Evolutionary conservation across 306 rosid genomes (phyloP), one percentile per base, ranked within the genome.

Genomic region (Trifolium subterraneum): DNA sequence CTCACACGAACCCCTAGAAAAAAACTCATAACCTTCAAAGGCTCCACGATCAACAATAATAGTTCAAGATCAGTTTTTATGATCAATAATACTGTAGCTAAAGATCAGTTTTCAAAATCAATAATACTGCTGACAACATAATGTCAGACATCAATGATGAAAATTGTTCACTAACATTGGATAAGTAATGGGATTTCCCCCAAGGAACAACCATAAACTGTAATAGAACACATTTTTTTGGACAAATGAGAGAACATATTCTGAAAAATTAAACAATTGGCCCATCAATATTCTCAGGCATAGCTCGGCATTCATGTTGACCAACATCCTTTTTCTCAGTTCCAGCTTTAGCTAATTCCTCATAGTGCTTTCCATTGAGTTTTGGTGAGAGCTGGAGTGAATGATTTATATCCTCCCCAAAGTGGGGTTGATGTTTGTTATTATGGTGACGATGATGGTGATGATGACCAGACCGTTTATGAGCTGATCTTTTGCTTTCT

Each of bases 351-450:
- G 59, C 59, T 0, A 5, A 69, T 41, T 62, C 83, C 65, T 72
- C 78, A 0, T 33, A 59, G n/a, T 61, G 31, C 77, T 81, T 82
- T 18, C 79, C 83, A 65, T 80, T 56, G 13, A 20, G 15, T 47
- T 83, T 80, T 2, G 62, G 77, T 5, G 25, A 69, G 23, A 45
- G 80, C 60, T 44, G 78, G 70, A 4, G 68, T 0, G 54, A 27
- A 65, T 78, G 81, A 72, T 73, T 69, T 77, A 70, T 75, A 58
- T 83, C 86, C 31, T 80, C 92, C 18, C 79, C 78, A 15, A 51
- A 22, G 72, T 52, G 77, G 68, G 67, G 83, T 58, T n/a, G 61
- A 58, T 78, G 58, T 48, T 70, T 82, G 73, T 77, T 79, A 36
- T 66, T 50, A 20, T 73, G 87, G 23, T 56, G 90, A 11, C n/a